These are phyloP conservation scores for Eremochloa ophiuroides DNA, from an alignment of 176 grass and related monocot genomes.

Conservation along the genomic window DNA sequence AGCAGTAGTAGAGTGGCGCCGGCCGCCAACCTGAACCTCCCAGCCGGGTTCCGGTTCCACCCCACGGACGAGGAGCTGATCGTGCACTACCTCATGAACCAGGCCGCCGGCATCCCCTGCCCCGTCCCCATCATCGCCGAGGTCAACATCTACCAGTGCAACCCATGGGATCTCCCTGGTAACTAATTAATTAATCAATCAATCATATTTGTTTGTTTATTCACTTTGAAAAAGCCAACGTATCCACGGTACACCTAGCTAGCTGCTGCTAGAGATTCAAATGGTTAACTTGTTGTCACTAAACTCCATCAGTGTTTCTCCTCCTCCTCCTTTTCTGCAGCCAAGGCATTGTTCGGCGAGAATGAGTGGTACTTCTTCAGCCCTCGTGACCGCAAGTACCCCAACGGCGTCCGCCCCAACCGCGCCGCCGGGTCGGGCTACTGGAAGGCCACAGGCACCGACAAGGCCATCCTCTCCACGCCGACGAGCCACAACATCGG, in stretches of 20 bases:
- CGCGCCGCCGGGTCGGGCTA: slow-evolving; percentile 49
- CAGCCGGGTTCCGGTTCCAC: slow-evolving; percentile 88
- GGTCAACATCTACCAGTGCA: slow-evolving; percentile 91
- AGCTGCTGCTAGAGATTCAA: no score
- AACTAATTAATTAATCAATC: neutral
- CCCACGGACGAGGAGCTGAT: slow-evolving; percentile 85
- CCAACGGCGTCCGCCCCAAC: slow-evolving; percentile 54
- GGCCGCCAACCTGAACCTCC: slow-evolving; percentile 25
- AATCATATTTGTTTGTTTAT: neutral
- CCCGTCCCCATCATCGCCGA: slow-evolving; percentile 70
- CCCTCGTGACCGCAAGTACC: slow-evolving; percentile 69
- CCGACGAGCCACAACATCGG: slow-evolving; percentile 13
- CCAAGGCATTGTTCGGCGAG: slow-evolving; percentile 37
- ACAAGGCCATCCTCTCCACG: slow-evolving; percentile 42
- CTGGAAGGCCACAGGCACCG: slow-evolving; percentile 76
- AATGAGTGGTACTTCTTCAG: slow-evolving; percentile 79
- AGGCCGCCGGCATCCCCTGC: slow-evolving; percentile 32
- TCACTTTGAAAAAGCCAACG: no score
- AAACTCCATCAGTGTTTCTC: no score
- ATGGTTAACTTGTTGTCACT: no score
- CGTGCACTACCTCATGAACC: slow-evolving; percentile 67
- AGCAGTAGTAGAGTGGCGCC: neutral
- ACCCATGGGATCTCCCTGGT: slow-evolving; percentile 92
- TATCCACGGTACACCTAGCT: no score
- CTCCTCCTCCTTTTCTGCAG: no score